A percentile compares a stretch with the other conserved stretches of the same genome.
Evolutionary conservation across 345 rosid species (phyloP).

Genomic region (Punica granatum): DNA sequence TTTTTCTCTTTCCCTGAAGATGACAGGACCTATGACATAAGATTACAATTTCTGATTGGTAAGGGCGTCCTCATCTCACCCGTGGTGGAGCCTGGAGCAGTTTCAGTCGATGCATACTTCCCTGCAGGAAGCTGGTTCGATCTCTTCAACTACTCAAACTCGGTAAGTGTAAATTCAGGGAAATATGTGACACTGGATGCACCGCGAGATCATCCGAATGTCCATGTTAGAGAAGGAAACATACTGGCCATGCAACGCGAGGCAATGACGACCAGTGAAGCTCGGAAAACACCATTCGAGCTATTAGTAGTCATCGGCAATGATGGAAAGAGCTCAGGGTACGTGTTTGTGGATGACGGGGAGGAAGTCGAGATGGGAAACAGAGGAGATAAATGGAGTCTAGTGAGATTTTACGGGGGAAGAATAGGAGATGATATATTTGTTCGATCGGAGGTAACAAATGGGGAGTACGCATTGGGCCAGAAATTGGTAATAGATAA

Average conservation of each 20-base stretch:
- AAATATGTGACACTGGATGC: conserved; percentile 33
- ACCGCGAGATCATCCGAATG: conserved; percentile 46
- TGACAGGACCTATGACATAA: conserved; percentile 36
- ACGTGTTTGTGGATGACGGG: conserved; percentile 59
- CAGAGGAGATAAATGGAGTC: conserved; percentile 37
- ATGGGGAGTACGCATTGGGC: conserved; percentile 41
- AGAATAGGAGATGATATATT: conserved; percentile 12
- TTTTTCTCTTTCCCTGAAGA: conserved; percentile 69
- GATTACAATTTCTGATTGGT: conserved; percentile 50
- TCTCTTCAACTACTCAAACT: conserved; percentile 49
- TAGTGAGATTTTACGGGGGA: conserved; percentile 32
- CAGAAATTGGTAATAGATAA: conserved; percentile 43
- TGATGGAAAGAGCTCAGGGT: conserved; percentile 34
- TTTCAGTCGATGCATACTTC: conserved; percentile 44
- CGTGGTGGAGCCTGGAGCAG: conserved; percentile 26
- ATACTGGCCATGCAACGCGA: conserved; percentile 68
- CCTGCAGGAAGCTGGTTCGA: conserved; percentile 67
- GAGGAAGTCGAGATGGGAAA: conserved; percentile 49
- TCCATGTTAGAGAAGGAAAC: conserved; percentile 55
- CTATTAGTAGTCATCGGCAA: conserved; percentile 41
- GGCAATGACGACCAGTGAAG: conserved; percentile 48
- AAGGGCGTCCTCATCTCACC: conserved; percentile 60
- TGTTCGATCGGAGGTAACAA: conserved; percentile 36
- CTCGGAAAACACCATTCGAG: conserved; percentile 42
- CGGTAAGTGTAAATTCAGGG: conserved; percentile 27